Evolutionary conservation across 768 basidiomycete species (phyloP).

Genomic region (Guyanaporus albipodus): DNA sequence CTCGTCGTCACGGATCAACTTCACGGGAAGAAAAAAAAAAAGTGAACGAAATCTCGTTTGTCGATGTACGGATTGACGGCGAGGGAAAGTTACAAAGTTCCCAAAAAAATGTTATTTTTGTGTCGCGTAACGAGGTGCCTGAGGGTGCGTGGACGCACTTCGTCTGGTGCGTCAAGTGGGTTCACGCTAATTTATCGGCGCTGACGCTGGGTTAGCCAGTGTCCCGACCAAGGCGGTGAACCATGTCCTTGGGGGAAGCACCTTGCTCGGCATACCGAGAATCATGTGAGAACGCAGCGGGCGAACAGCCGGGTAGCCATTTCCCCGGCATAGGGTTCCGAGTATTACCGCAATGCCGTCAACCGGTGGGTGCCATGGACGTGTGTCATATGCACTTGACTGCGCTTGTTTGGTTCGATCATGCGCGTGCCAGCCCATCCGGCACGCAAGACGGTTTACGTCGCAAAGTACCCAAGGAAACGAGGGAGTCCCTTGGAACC

Average conservation of each 20-base stretch:
- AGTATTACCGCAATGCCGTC: constrained; percentile 7
- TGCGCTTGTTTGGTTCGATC: constrained; percentile 8
- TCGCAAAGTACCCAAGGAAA: constrained; percentile 14
- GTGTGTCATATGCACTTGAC: background rate
- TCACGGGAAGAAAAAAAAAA: background rate
- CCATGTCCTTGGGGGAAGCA: no score
- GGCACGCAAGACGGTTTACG: constrained; percentile 4
- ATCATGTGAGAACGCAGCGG: background rate
- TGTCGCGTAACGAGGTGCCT: constrained; percentile 18
- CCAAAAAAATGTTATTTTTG: constrained; percentile 1
- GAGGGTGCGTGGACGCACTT: no score
- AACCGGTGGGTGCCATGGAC: background rate
- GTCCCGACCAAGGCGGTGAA: no score
- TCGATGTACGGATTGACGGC: background rate
- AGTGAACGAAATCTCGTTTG: background rate
- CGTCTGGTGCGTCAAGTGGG: no score
- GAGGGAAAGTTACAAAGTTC: constrained; percentile 10
- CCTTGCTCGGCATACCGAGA: background rate
- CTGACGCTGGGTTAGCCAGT: no score
- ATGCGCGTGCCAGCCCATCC: no score
- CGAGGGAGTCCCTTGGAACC: background rate
- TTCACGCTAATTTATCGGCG: no score
- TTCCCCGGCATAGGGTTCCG: background rate
- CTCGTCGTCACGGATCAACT: no score
- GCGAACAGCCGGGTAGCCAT: background rate